These are phyloP conservation scores for Venustampulla echinocandica DNA, from an alignment of 495 filamentous ascomycete genomes.

Conservation along the genomic window DNA sequence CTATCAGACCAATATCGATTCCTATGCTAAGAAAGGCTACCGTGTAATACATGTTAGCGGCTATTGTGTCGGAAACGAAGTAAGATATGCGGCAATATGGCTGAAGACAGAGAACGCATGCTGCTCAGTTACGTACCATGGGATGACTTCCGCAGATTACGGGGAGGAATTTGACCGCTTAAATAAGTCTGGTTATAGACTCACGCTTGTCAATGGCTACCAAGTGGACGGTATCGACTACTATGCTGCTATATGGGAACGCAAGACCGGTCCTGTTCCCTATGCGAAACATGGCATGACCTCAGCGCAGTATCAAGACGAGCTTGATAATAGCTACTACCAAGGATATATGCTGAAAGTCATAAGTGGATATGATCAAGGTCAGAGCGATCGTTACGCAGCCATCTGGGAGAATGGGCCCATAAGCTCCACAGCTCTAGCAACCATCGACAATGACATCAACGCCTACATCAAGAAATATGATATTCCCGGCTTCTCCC, in stretches of 20 bases:
- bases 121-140: conserved; percentile 1
- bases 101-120: conserved; percentile 2
- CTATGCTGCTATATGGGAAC: conserved; percentile 22
- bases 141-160: conserved; percentile 4
- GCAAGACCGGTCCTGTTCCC: conserved; percentile 15
- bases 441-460: conserved; percentile 2
- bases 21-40: conserved; percentile 5
- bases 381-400: conserved; percentile 18
- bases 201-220: neutral
- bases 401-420: conserved; percentile 21
- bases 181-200: neutral
- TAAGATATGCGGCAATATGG: conserved; percentile 3
- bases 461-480: conserved; percentile 3
- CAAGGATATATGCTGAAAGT: conserved; percentile 17
- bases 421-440: conserved; percentile 3
- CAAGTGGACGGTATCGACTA: conserved; percentile 5
- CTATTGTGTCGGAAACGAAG: conserved; percentile 5
- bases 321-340: conserved; percentile 16
- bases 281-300: conserved; percentile 20
- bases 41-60: neutral
- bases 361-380: conserved; percentile 17
- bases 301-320: conserved; percentile 15
- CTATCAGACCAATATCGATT: conserved; percentile 5
- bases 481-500: conserved; percentile 6
- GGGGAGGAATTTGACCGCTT: neutral